Evolutionary conservation across 2,329 filamentous ascomycete genomes (phyloP).

Genomic region (Pezicula carpinea): DNA sequence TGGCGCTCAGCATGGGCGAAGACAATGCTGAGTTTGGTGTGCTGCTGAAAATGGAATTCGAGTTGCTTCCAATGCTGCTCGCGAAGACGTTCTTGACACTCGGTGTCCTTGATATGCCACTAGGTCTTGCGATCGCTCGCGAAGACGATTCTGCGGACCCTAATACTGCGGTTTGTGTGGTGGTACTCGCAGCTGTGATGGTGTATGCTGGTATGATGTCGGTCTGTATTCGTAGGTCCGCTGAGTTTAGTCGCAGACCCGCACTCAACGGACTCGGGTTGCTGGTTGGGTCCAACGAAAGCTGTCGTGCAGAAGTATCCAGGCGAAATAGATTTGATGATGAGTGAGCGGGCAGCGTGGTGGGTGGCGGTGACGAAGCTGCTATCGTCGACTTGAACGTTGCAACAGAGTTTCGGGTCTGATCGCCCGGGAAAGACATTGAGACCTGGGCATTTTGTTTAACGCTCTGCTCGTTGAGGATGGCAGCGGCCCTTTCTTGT

Average conservation of each 20-base stretch:
- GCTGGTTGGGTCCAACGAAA: slow-evolving; percentile 11
- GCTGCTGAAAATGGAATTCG: slow-evolving; percentile 35
- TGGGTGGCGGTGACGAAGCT: slow-evolving; percentile 31
- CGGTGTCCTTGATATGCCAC: slow-evolving; percentile 51
- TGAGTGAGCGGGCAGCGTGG: slow-evolving; percentile 4
- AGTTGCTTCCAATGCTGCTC: slow-evolving; percentile 39
- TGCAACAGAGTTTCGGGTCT: slow-evolving; percentile 7
- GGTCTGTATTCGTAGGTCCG: slow-evolving; percentile 31
- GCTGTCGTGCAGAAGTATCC: slow-evolving; percentile 19
- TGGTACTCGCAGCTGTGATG: slow-evolving; percentile 18
- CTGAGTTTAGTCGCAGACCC: slow-evolving; percentile 18
- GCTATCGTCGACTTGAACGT: slow-evolving; percentile 35
- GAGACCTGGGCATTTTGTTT: slow-evolving; percentile 9
- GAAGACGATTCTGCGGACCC: slow-evolving; percentile 12
- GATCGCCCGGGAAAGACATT: slow-evolving; percentile 7
- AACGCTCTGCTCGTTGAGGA: slow-evolving; percentile 11
- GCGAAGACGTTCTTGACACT: slow-evolving; percentile 53
- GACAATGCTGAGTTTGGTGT: slow-evolving; percentile 64
- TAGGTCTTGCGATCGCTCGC: no score
- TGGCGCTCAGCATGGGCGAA: slow-evolving; percentile 69
- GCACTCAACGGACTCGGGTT: slow-evolving; percentile 24
- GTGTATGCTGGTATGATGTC: slow-evolving; percentile 27
- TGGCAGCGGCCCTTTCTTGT: slow-evolving; percentile 4
- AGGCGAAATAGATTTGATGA: slow-evolving; percentile 16
- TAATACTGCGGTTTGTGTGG: slow-evolving; percentile 9